Evolutionary conservation across 1,284 basidiomycete genomes (phyloP), one percentile per base, ranked within the genome.

Genomic region (Puccinia coronata): DNA sequence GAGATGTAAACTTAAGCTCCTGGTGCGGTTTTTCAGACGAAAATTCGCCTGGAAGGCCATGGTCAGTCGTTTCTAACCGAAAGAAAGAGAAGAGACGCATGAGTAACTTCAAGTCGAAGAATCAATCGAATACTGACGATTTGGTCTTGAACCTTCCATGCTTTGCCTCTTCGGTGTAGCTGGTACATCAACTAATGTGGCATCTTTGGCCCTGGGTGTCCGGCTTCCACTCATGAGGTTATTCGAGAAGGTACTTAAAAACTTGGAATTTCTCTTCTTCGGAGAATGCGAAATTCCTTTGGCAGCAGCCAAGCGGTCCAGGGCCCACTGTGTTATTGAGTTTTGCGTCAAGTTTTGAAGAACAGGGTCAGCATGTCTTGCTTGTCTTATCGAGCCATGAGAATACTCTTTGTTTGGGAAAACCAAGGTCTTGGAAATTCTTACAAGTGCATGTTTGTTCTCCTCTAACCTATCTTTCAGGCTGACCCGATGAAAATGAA

Each of bases 251-350:
- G 53, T 41, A 49, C 41, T 59, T 16, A 59, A 36, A 53, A 73
- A 72, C n/a, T 71, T 59, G 23, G 70, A 73, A 34, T 63, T 77
- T 77, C 47, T 2, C 47, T 67, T 63, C 59, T 77, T 77, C 5
- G 41, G 61, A 36, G 59, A n/a, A 77, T 77, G 75, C n/a, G 57
- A 63, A 11, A 77, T 34, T 14, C 47, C 61, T 67, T 77, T 77
- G 5, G 82, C 82, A 53, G 81, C 76, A 55, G 82, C 77, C 28
- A 83, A 65, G 36, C 63, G 77, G 55, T 83, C 82, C 41, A 83
- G 43, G 47, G 82, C 82, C 82, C 82, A 82, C 75, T 77, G 31
- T 31, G 18, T 63, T 20, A 23, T 1, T 5, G 67, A n/a, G 8
- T 25, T 31, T 3, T 23, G n/a, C 25, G n/a, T 4, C 5, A 59